These are phyloP conservation scores for Coemansia sp. DNA, from an alignment of 371 early-diverging fungal genomes.

Conservation along the genomic window DNA sequence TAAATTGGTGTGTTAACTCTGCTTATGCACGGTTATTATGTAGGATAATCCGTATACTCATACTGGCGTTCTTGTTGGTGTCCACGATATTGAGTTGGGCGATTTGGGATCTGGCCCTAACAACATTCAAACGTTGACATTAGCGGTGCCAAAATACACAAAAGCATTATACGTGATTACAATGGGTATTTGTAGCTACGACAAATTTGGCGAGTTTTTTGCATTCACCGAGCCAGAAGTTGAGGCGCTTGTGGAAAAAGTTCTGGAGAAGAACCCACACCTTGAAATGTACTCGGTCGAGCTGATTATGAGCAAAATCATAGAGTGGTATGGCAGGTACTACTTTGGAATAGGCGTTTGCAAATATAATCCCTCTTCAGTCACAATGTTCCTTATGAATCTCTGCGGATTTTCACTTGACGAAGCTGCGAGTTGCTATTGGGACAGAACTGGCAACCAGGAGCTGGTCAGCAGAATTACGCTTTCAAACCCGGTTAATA, in stretches of 20 bases:
- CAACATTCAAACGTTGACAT: neutral
- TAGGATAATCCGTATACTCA: neutral
- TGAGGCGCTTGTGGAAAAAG: neutral
- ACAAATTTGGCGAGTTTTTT: neutral
- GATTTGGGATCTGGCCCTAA: neutral
- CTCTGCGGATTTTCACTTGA: neutral
- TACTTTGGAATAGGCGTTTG: neutral
- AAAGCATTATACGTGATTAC: too few relatives aligned
- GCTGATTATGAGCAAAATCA: neutral
- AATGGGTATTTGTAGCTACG: too few relatives aligned
- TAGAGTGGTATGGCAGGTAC: slow-evolving; percentile 7
- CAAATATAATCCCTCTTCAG: neutral
- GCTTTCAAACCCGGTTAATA: neutral
- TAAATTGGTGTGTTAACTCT: neutral
- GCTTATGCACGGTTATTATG: neutral
- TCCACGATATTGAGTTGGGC: neutral
- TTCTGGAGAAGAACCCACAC: neutral
- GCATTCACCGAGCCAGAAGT: neutral
- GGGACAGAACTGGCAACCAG: neutral
- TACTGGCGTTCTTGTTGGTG: slow-evolving; percentile 7
- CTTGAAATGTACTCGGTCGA: neutral
- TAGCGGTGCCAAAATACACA: neutral
- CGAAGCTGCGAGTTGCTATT: neutral
- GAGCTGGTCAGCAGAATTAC: neutral
- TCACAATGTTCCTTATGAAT: neutral